Evolutionary conservation across 2,329 filamentous ascomycete species (phyloP), one percentile per base, ranked within the genome.

Genomic region (Aspergillus felis): DNA sequence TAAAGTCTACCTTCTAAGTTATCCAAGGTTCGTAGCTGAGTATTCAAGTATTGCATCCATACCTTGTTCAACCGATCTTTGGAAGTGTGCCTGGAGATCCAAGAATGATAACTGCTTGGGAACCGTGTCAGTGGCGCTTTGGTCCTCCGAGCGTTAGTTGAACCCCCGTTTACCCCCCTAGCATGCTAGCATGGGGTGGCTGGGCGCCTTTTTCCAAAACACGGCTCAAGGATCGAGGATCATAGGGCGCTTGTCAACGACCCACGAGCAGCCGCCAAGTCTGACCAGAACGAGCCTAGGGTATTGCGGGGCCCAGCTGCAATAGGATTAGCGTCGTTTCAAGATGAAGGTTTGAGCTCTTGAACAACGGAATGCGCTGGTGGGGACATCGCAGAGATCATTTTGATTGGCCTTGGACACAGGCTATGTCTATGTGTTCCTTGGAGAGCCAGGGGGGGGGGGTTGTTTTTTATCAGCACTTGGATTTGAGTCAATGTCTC

Each of bases 321-420:
- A 48, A 61, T 14, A 12, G 57, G 61, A 47, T 42, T 62, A 60
- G 56, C 42, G 35, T n/a, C 51, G 63, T 65, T 64, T 64, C 63
- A 65, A 38, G 53, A 61, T 59, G 53, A 61, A 51, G 59, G 56
- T 44, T 53, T 50, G 60, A 32, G 54, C 20, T 35, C 28, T 44
- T 22, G 50, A 44, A 29, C 44, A 49, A 41, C 20, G n/a, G 48
- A 42, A 29, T 35, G 54, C 22, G n/a, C 8, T 44, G 41, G 41
- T 44, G 17, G 29, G 22, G 38, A 28, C 20, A 24, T 29, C 50
- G 10, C 47, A 54, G 25, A 22, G 9, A 32, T 49, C 25, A 29
- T n/a, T 32, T 25, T 49, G 53, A 54, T 54, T 47, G 22, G 44
- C 44, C 22, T 1, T 38, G 14, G 32, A 1, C 32, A 17, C 14